Base-by-base conservation (phyloP, 2,329 filamentous ascomycete genomes). In the Calonectria naviculata region DNA sequence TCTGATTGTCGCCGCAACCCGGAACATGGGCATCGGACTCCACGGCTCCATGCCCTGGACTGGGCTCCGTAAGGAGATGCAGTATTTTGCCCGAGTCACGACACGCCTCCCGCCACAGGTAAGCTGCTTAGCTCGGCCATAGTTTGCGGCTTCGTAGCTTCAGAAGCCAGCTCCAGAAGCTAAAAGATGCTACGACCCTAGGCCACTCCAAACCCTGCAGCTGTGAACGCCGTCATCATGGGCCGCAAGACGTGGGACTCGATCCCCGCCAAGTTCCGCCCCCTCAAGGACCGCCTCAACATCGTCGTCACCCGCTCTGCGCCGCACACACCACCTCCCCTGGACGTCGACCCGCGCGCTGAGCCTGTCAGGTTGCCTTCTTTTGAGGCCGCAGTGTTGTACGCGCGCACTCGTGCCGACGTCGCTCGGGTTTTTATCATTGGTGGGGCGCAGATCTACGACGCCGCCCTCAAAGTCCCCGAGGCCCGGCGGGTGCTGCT, bases 181-280 rank as follows among this genome's bases (percentile, higher is more conserved):
- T 31, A 41, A n/a, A n/a, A 38, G 17, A 54, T 47, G 5, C 38
- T 64, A 24, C 71, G 42, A 24, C 19, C 5, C 28, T 1, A 84
- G 83, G 71, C 78, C 5, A 77, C 83, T 2, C 69, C 83, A 19
- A 34, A 44, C 42, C 21, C 52, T 9, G 74, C 80, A 0, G 76
- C 84, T 47, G 69, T 85, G 75, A 96, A 95, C 82, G 93, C 94
- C 21, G 94, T 98, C 63, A 93, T 99, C 76, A 99, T 99, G 97
- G 97, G 97, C 71, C 93, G 97, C 80, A 98, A 97, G 84, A 99
- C 97, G 0, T 99, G 96, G 93, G 95, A 97, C 64, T 95, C 92
- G 74, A 96, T 99, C 71, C 96, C 97, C 2, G 80, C 87, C 8
- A 89, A 87, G 63, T 95, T 97, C 81, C 89, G 95, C 3, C 97